Conservation (phyloP, 805 yeast genomes). For the Schwanniomyces occidentalis region DNA sequence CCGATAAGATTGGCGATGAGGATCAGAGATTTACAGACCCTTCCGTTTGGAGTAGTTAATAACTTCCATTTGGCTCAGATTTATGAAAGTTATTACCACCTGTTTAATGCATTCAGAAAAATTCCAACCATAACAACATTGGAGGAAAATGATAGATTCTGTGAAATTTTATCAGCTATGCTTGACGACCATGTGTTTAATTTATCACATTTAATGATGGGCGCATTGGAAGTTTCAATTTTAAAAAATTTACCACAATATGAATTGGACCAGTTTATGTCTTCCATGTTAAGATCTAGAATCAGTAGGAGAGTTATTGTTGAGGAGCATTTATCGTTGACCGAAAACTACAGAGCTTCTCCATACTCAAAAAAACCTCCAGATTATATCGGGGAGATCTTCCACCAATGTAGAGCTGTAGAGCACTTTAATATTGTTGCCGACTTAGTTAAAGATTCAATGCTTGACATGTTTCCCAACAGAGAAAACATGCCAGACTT, state of each 20-base stretch:
- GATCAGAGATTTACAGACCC: conserved; percentile 70
- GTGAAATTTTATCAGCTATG: conserved; percentile 60
- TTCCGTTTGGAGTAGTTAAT: conserved; percentile 82
- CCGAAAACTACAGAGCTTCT: conserved; percentile 57
- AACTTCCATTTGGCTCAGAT: conserved; percentile 85
- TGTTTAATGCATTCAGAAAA: conserved; percentile 82
- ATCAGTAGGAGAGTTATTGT: conserved; percentile 87
- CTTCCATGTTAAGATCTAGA: conserved; percentile 77
- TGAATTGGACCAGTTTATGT: conserved; percentile 70
- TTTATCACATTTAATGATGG: conserved; percentile 89
- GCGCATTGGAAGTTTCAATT: conserved; percentile 79
- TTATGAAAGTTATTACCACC: conserved; percentile 84
- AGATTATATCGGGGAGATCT: conserved; percentile 73
- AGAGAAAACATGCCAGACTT: conserved; percentile 66
- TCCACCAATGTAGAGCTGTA: conserved; percentile 72
- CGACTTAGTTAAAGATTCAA: conserved; percentile 49
- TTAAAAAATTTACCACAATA: conserved; percentile 56
- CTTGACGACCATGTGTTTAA: conserved; percentile 79
- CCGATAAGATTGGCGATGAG: conserved; percentile 83
- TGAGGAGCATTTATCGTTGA: conserved; percentile 84
- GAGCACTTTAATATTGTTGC: conserved; percentile 62
- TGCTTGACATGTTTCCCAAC: conserved; percentile 54
- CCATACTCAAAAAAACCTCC: conserved; percentile 51
- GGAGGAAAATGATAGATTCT: conserved; percentile 75
- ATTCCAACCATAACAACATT: conserved; percentile 65